These are phyloP conservation scores for Carpinus fangiana DNA, from an alignment of 306 rosid genomes.

Conservation along the genomic window DNA sequence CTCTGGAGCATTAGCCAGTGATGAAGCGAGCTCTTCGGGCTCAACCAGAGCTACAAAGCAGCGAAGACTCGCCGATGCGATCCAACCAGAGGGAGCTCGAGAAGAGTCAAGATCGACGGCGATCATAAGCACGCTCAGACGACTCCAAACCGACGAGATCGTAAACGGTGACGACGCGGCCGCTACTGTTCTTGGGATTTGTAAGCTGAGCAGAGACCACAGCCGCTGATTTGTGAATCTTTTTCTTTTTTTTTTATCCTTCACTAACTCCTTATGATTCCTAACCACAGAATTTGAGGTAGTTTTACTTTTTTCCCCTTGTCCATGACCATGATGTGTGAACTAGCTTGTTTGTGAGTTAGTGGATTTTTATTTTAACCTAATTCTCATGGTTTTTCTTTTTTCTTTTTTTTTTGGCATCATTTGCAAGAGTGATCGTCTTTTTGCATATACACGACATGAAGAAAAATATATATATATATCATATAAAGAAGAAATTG, in stretches of 20 bases:
- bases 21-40: slow-evolving; percentile 28
- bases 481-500: not conserved
- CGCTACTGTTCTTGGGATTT: slow-evolving; percentile 34
- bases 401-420: not conserved
- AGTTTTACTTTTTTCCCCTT: not conserved
- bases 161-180: slow-evolving; percentile 22
- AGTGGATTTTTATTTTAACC: not conserved
- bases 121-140: slow-evolving; percentile 34
- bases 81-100: not conserved
- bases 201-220: slow-evolving; percentile 42
- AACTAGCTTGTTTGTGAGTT: not conserved
- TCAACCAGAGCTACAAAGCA: slow-evolving; percentile 35
- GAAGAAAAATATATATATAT: too few species aligned
- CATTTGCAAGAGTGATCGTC: not conserved
- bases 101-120: slow-evolving; percentile 30
- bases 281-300: not conserved
- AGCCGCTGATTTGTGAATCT: slow-evolving; percentile 9
- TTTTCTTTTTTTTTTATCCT: not conserved
- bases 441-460: not conserved
- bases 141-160: slow-evolving; percentile 24
- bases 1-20: slow-evolving; percentile 6
- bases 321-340: not conserved
- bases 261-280: not conserved
- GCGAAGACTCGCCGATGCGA: slow-evolving; percentile 16
- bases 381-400: not conserved